Evolutionary conservation across 345 rosid genomes (phyloP), one percentile per base, ranked within the genome.

Genomic region (rapeseed (Brassica napus)): DNA sequence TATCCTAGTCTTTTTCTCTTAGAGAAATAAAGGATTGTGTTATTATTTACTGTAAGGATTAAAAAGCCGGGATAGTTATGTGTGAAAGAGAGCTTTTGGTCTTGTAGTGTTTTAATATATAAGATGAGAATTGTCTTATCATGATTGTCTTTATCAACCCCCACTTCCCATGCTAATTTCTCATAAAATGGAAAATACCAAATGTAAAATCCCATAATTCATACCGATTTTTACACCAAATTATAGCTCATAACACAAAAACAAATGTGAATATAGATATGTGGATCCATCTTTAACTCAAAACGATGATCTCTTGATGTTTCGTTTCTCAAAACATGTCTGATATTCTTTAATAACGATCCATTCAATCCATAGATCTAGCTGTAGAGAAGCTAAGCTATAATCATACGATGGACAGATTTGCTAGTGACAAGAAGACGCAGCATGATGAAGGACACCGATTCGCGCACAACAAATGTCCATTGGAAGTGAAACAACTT

Each of bases 91-190:
- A 79, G 37, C 79, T 69, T 74, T 74, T 62, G 71, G 62, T 69
- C 66, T 69, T 69, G 82, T 74, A 79, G 79, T 74, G 82, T 63
- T 79, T 66, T 52, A 79, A 74, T 37, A n/a, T 54, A 62, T n/a
- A 68, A 79, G 75, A 79, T 52, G 71, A 37, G 71, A 16, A 62
- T 69, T 63, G 79, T 79, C 71, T 52, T 37, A 37, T 68, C 73
- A 79, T 79, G 75, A 79, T 79, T 79, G 82, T 74, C 71, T 79
- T 54, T 68, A 62, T 69, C 71, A 74, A 7, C n/a, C 70, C 64
- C 69, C 58, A 68, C 55, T 60, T 69, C 65, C 82, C 52, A 44
- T 18, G 24, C 61, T 57, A 57, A 39, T 44, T 44, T 44, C 54
- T 44, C 15, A 44, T 44, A 11, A 44, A 44, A 44, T 44, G 54